These are phyloP conservation scores for Vigna reflexopilosa DNA, from an alignment of 306 rosid species.

Conservation along the genomic window DNA sequence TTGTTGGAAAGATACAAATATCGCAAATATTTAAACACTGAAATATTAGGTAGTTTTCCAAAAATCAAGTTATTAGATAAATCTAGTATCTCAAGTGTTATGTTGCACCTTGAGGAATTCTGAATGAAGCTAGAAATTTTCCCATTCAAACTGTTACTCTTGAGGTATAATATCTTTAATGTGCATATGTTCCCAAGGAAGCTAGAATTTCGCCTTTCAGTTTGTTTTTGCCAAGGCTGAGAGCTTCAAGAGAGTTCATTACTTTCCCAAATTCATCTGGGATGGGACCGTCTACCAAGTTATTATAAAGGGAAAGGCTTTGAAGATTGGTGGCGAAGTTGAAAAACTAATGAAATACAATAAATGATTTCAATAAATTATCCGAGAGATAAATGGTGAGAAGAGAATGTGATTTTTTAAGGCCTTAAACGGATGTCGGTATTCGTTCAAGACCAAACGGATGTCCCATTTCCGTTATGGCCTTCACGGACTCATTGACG, in stretches of 20 bases:
- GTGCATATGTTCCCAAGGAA: constrained; percentile 26
- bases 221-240: background rate
- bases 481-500: too few species aligned
- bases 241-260: background rate
- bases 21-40: too few species aligned
- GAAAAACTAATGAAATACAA: background rate
- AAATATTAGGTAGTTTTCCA: background rate
- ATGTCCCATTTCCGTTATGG: too few species aligned
- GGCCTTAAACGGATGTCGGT: too few species aligned
- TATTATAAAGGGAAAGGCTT: background rate
- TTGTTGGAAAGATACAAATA: too few species aligned
- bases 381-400: background rate
- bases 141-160: background rate
- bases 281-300: constrained; percentile 6
- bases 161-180: rapidly evolving
- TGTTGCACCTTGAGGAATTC: background rate
- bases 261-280: background rate
- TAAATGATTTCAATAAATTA: background rate
- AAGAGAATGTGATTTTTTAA: background rate
- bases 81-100: rapidly evolving
- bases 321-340: constrained; percentile 22
- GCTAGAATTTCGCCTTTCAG: constrained; percentile 14
- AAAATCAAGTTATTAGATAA: constrained; percentile 6
- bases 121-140: background rate
- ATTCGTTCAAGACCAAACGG: too few species aligned